Evolutionary conservation across 352 stramenopile species (phyloP), one percentile per base, ranked within the genome.

Genomic region (Hyaloperonospora brassicae): DNA sequence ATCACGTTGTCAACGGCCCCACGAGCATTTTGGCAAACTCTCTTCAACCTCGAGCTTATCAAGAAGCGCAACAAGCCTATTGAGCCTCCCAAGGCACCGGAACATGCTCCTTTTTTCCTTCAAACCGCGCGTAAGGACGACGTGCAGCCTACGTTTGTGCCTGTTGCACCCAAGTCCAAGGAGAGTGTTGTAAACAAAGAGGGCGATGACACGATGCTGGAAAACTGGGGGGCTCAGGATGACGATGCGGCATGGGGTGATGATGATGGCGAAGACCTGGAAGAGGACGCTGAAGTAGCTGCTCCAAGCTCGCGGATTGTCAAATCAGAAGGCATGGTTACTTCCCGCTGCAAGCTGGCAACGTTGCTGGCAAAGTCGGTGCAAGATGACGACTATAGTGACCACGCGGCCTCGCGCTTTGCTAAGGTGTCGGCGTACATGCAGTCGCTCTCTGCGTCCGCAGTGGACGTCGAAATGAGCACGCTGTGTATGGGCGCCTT

Each of bases 31-130:
- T 97, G 89, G 89, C 75, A 92, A 47, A 89, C 86, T 41, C 67
- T 97, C 13, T 95, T 95, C 63, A 79, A 96, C 43, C 73, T 97
- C 38, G 93, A 98, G 59, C 70, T 98, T 31, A 96, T 98, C 54
- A 97, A 97, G 62, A 86, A 97, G 65, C 76, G 95, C 23, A 98
- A 98, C 73, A 98, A 98, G 62, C 93, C 95, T 7, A 95, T 90
- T 23, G 89, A 97, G 55, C 80, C 95, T 13, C 93, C 92, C 0
- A 96, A 98, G 66, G 96, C 95, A 12, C 93, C 93, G 3, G 89
- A 95, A 44, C 80, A 90, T 51, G 95, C 95, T 36, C 95, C 95
- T 38, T 98, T 98, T 76, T 98, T 98, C 66, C 74, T 98, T 34
- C 91, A 96, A 62, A 97, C 88, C 47, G 70, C 80, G 17, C 75